Base-by-base conservation (phyloP, 345 rosid genomes). In the Pistacia integerrima region DNA sequence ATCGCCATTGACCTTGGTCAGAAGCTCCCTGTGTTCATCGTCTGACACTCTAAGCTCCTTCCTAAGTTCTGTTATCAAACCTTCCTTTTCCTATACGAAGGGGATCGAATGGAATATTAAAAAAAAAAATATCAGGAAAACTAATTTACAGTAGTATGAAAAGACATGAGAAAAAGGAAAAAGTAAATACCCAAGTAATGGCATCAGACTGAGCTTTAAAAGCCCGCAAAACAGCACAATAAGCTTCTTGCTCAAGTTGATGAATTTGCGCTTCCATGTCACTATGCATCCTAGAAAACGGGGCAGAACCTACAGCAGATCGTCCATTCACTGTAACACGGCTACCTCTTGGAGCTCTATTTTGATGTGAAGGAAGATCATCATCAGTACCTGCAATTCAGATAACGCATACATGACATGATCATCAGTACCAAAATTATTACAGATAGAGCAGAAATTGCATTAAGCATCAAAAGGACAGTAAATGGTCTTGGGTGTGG, bases 161-260 rank as follows among this genome's bases (percentile, higher is more conserved):
- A 70, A 70, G 11, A 73, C 0, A 18, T 66, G 69, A n/a, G 22
- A n/a, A 65, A 35, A 65, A 1, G 73, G 76, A 17, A 74, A 62
- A 78, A 74, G 68, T 56, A 54, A 73, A 62, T 92, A 96, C 99
- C 99, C 99, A 96, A 79, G 98, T 82, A 79, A 96, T 90, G 69
- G 97, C 98, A 90, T 96, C 99, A 54, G 97, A 87, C 78, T 96
- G 99, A 79, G 99, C 99, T 87, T 93, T 96, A 80, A 96, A 96
- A 73, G 98, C 98, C 78, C 98, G 91, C 74, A 96, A 82, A 41
- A 93, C 97, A 74, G 99, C 87, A 78, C 92, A 83, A 80, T 96
- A 96, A 66, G 99, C 99, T 82, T 96, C 99, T 85, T 93, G 98
- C 81, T 96, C 99, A 70, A 96, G 93, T 82, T 73, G 86, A 88